These are phyloP conservation scores for Bruguiera hainesii DNA, from an alignment of 441 rosid species.

Conservation along the genomic window DNA sequence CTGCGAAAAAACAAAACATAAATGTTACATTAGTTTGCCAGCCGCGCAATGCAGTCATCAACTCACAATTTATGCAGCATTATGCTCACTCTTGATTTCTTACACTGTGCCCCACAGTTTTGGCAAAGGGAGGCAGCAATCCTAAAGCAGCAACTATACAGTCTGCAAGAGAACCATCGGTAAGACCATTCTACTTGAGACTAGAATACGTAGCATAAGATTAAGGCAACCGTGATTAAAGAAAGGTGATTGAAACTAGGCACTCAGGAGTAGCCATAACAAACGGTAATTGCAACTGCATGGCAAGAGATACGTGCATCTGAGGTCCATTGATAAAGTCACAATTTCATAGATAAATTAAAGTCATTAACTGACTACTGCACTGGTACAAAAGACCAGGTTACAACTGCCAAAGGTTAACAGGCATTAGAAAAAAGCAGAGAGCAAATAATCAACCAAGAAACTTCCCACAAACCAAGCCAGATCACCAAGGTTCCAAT, in stretches of 20 bases:
- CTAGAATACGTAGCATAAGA: background rate
- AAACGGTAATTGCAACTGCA: too few relatives aligned
- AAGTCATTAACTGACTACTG: too few relatives aligned
- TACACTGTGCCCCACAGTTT: constrained; percentile 1
- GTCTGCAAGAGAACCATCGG: constrained; percentile 8
- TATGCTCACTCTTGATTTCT: background rate
- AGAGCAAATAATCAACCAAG: too few relatives aligned
- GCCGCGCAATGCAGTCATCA: background rate
- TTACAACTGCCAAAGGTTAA: too few relatives aligned
- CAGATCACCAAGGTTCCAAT: too few relatives aligned
- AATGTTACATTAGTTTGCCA: background rate
- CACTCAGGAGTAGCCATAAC: background rate
- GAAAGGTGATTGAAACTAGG: background rate
- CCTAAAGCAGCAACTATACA: constrained; percentile 1
- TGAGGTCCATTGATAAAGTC: too few relatives aligned
- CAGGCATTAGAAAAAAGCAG: too few relatives aligned
- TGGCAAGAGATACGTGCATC: too few relatives aligned
- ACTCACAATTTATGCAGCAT: background rate
- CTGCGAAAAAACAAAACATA: background rate
- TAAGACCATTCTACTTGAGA: constrained; percentile 14
- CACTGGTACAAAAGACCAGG: too few relatives aligned
- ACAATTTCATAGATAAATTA: too few relatives aligned
- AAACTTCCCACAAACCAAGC: too few relatives aligned
- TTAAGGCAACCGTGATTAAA: background rate
- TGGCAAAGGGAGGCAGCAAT: constrained; percentile 16